Evolutionary conservation across 495 filamentous ascomycete species (phyloP), one percentile per base, ranked within the genome.

Genomic region (Penicillium parvum): DNA sequence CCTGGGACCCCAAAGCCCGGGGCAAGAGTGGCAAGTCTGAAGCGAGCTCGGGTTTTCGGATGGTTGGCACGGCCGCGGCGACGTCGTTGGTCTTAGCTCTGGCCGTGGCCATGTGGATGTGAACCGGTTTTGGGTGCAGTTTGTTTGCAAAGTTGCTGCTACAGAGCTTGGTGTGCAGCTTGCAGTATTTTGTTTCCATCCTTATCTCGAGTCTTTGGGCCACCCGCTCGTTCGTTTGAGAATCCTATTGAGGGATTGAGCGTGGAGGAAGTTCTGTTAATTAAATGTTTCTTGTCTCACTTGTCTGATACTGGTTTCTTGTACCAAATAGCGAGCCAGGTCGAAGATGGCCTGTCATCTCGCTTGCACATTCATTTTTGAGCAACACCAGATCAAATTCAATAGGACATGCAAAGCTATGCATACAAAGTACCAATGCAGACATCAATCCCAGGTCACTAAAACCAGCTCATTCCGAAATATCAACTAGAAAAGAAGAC

Each of bases 81-180:
- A 58, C 52, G 0, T 58, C 57, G 17, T 49, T 61, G 29, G 30
- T 58, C n/a, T 44, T 61, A 32, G 57, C 57, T 22, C 28, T 58
- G 33, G 32, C 55, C 9, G 57, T 53, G 8, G 57, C 57, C 9
- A 46, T 53, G 45, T 55, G 32, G 48, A 50, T 61, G 51, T 58
- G 43, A 58, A 32, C 11, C 7, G 2, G 7, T 17, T 12, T 21
- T 9, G 19, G 18, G 5, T 35, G 12, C 28, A 30, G 16, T 30
- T n/a, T n/a, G n/a, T n/a, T n/a, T n/a, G n/a, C n/a, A n/a, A n/a
- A n/a, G n/a, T n/a, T n/a, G n/a, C n/a, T n/a, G n/a, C n/a, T n/a
- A n/a, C n/a, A n/a, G n/a, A n/a, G n/a, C n/a, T n/a, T n/a, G n/a
- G n/a, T n/a, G n/a, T n/a, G n/a, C n/a, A n/a, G n/a, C n/a, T n/a